Evolutionary conservation across 1,284 basidiomycete genomes (phyloP).

Genomic region (Puccinia hordei): DNA sequence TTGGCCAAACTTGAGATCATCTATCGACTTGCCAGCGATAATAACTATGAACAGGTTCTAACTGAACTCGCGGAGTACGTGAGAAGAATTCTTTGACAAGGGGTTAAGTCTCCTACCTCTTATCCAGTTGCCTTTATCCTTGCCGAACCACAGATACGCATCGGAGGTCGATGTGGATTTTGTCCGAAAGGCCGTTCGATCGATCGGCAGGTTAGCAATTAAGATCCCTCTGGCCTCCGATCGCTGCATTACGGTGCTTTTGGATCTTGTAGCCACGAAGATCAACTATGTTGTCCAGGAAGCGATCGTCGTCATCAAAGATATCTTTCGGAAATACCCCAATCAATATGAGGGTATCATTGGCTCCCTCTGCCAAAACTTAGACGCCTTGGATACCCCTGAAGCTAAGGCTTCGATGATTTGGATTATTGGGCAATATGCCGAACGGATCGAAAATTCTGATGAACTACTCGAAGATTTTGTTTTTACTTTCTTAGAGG

Average conservation of each 20-base stretch:
- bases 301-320: constrained; percentile 94
- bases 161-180: constrained; percentile 98
- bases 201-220: constrained; percentile 93
- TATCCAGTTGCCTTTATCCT: neutral
- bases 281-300: constrained; percentile 98
- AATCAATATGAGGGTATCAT: constrained; percentile 95
- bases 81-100: neutral
- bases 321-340: constrained; percentile 96
- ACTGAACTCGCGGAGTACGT: constrained; percentile 90
- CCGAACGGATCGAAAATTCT: constrained; percentile 91
- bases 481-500: constrained; percentile 86
- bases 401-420: constrained; percentile 96
- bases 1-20: constrained; percentile 98
- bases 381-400: constrained; percentile 89
- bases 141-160: constrained; percentile 71
- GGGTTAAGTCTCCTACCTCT: neutral
- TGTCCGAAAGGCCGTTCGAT: constrained; percentile 92
- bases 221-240: constrained; percentile 90
- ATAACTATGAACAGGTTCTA: constrained; percentile 86
- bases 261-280: constrained; percentile 86
- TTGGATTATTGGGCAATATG: constrained; percentile 98
- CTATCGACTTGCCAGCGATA: constrained; percentile 86
- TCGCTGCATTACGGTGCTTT: constrained; percentile 81
- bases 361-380: constrained; percentile 83
- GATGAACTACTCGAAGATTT: constrained; percentile 93